Percentiles rank a stretch among this genome's conserved stretches.
These are phyloP conservation scores for Exophiala bonariae DNA, from an alignment of 2,329 filamentous ascomycete genomes.

Conservation along the genomic window DNA sequence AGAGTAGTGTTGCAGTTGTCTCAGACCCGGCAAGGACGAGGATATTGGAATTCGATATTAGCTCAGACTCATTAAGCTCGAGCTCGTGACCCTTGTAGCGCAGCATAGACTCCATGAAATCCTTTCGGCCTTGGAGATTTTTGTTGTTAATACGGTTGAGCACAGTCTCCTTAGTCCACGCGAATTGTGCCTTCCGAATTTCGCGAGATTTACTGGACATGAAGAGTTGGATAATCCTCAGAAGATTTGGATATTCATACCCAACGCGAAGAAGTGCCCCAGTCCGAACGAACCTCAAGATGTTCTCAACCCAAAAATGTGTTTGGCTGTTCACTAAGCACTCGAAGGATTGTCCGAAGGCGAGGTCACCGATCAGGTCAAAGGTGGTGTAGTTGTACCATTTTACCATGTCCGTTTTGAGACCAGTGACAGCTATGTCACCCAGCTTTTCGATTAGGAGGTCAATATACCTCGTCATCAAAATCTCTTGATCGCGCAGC, in stretches of 20 bases:
- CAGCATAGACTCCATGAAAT: no score
- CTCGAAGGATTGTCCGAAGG: slow-evolving; percentile 33
- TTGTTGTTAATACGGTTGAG: no score
- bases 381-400: slow-evolving; percentile 26
- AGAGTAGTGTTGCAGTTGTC: slow-evolving; percentile 24
- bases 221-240: no score
- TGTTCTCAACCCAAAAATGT: slow-evolving; percentile 30
- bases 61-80: background rate
- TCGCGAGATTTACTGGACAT: no score
- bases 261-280: no score
- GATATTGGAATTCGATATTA: slow-evolving; percentile 8
- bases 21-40: slow-evolving; percentile 26
- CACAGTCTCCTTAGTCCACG: no score
- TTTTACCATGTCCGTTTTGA: background rate
- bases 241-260: no score
- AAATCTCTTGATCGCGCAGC: slow-evolving; percentile 35
- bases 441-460: slow-evolving; percentile 14
- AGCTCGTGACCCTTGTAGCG: no score
- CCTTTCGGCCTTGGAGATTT: no score
- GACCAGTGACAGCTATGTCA: background rate
- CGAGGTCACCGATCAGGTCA: slow-evolving; percentile 33
- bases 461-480: slow-evolving; percentile 14
- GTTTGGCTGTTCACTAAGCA: slow-evolving; percentile 28
- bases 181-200: no score
- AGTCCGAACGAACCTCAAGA: no score